Evolutionary conservation across 1,284 basidiomycete species (phyloP).

Genomic region (Irpex sp.): DNA sequence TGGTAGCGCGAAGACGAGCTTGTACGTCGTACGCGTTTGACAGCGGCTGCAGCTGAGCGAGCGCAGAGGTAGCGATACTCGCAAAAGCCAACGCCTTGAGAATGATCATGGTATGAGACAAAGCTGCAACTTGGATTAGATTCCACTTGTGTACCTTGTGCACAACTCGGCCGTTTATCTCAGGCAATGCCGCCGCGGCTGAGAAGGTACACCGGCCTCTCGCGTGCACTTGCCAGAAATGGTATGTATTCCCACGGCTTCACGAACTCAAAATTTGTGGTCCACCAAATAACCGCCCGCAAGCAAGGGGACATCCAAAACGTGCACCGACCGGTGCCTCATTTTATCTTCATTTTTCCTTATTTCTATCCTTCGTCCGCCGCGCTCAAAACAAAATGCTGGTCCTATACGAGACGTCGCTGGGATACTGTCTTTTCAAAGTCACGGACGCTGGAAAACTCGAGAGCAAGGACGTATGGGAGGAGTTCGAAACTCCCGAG

Average conservation of each 20-base stretch:
- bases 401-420: slow-evolving; percentile 81
- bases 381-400: slow-evolving; percentile 52
- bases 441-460: slow-evolving; percentile 89
- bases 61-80: neutral
- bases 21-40: neutral
- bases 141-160: neutral
- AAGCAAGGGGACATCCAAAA: neutral
- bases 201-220: too few species aligned
- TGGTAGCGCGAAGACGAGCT: neutral
- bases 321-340: slow-evolving; percentile 1
- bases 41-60: neutral
- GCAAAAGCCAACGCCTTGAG: neutral
- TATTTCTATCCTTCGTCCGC: slow-evolving; percentile 7
- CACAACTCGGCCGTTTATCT: neutral
- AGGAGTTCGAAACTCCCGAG: slow-evolving; percentile 91
- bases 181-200: neutral
- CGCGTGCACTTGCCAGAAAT: neutral
- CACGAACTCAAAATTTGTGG: slow-evolving; percentile 26
- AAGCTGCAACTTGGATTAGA: neutral
- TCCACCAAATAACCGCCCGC: slow-evolving; percentile 2
- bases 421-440: slow-evolving; percentile 98
- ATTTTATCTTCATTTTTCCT: neutral
- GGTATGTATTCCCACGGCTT: neutral
- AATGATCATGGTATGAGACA: neutral
- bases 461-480: slow-evolving; percentile 82